Conservation (phyloP, 2,329 filamentous ascomycete species). For the Aspergillus jensenii region DNA sequence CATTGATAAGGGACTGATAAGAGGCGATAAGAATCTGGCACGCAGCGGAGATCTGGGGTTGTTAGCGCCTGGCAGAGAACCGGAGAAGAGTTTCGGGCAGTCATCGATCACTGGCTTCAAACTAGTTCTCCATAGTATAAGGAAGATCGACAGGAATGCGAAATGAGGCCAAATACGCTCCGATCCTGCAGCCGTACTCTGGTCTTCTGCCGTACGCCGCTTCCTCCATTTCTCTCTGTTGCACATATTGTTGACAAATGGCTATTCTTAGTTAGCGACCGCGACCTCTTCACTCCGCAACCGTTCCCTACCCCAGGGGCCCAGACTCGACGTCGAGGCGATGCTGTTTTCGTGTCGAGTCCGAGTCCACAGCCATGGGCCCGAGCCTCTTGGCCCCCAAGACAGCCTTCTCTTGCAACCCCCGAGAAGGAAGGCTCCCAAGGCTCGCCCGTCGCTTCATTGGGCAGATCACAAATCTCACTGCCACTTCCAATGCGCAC, state of each 20-base stretch:
- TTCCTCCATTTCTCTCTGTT: not conserved
- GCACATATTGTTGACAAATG: not conserved
- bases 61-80: not conserved
- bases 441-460: not conserved
- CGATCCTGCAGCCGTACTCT: not conserved
- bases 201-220: not conserved
- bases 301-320: too few species aligned
- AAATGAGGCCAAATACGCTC: not conserved
- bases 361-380: slow-evolving; percentile 1
- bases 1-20: slow-evolving; percentile 2
- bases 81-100: not conserved
- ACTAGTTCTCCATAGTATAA: too few species aligned
- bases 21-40: not conserved
- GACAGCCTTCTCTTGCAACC: not conserved
- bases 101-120: not conserved
- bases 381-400: not conserved
- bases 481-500: slow-evolving; percentile 10
- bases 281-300: not conserved
- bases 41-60: slow-evolving; percentile 4
- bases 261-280: not conserved
- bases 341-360: not conserved
- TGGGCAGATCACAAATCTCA: slow-evolving; percentile 14
- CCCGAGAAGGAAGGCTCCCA: too few species aligned
- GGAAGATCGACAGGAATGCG: not conserved
- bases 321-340: not conserved